A percentile compares a stretch with the other conserved stretches of the same genome.
phyloP scores from a whole-genome alignment of 148 eudicot genomes.

The Rhododendron simsii region DNA sequence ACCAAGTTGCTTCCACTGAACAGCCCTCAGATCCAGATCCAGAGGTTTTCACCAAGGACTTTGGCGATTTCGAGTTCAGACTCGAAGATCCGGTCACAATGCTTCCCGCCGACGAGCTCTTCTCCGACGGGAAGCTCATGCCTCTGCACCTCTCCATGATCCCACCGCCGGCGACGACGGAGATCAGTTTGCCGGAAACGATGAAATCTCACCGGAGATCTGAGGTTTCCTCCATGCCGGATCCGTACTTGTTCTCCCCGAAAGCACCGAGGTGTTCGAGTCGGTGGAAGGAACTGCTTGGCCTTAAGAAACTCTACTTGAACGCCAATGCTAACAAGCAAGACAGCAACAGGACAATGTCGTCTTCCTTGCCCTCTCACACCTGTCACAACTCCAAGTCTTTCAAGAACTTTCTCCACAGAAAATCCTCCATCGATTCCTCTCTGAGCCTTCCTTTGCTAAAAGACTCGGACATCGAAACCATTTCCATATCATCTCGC shows the following conservation, averaged over 20 bases:
- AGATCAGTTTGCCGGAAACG: slow-evolving; percentile 29
- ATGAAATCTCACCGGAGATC: slow-evolving; percentile 19
- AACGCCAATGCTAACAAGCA: slow-evolving; percentile 23
- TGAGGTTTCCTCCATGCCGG: slow-evolving; percentile 17
- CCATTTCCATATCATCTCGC: slow-evolving; percentile 38
- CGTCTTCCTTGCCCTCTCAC: slow-evolving; percentile 13
- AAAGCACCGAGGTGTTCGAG: slow-evolving; percentile 85
- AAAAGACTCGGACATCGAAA: slow-evolving; percentile 41
- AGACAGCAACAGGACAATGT: slow-evolving; percentile 11
- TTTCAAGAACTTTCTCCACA: slow-evolving; percentile 38
- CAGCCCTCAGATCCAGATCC: slow-evolving; percentile 33
- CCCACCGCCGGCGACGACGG: slow-evolving; percentile 6
- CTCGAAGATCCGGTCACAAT: slow-evolving; percentile 53
- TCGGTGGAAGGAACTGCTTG: slow-evolving; percentile 78
- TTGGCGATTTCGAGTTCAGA: slow-evolving; percentile 70
- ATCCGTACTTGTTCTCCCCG: slow-evolving; percentile 63
- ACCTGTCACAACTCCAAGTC: slow-evolving; percentile 23
- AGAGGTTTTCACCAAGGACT: slow-evolving; percentile 14
- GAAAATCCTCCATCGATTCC: slow-evolving; percentile 46
- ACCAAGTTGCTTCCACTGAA: neutral
- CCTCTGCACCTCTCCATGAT: slow-evolving; percentile 41
- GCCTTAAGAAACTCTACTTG: slow-evolving; percentile 49
- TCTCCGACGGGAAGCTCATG: slow-evolving; percentile 75
- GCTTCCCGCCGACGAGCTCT: slow-evolving; percentile 90
- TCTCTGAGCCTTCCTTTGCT: slow-evolving; percentile 50